Percentiles rank a stretch among this genome's conserved stretches.
These are phyloP conservation scores for Cyphellophora europaea DNA, from an alignment of 2,329 filamentous ascomycete species.

Conservation along the genomic window DNA sequence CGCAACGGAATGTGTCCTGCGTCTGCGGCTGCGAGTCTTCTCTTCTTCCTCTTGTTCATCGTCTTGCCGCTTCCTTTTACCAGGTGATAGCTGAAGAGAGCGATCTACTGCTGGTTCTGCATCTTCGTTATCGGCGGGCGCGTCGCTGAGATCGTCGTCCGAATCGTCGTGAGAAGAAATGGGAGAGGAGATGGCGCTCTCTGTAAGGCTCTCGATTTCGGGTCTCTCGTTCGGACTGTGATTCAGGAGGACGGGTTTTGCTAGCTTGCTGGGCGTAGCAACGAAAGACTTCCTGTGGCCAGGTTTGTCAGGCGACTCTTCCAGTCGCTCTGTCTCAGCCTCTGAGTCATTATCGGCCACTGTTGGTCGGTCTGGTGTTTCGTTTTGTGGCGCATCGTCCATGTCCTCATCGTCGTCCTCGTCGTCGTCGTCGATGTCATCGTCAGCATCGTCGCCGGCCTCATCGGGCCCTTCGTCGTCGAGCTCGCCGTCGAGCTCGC, in stretches of 20 bases:
- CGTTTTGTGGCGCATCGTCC: conserved; percentile 17
- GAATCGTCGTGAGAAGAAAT: conserved; percentile 17
- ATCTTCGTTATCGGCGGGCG: conserved; percentile 13
- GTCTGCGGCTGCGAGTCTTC: conserved; percentile 25
- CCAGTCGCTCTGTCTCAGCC: conserved; percentile 88
- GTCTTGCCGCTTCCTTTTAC: conserved; percentile 26
- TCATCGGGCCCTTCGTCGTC: conserved; percentile 31
- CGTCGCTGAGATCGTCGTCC: conserved; percentile 16
- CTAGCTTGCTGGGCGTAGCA: conserved; percentile 65
- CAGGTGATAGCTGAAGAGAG: conserved; percentile 9
- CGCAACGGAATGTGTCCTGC: conserved; percentile 28
- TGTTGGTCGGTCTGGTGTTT: conserved; percentile 40
- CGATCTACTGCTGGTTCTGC: conserved; percentile 2
- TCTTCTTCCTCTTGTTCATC: conserved; percentile 13
- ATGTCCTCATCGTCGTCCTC: conserved; percentile 16
- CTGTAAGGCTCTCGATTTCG: conserved; percentile 27
- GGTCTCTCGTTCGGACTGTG: conserved; percentile 15
- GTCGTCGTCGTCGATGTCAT: conserved; percentile 39
- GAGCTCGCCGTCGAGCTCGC: conserved; percentile 76
- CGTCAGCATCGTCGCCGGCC: conserved; percentile 3
- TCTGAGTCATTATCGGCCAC: conserved; percentile 64
- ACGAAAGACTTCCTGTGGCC: conserved; percentile 49
- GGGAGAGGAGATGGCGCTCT: conserved; percentile 20
- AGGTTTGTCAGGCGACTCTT: conserved; percentile 66
- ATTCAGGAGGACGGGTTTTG: conserved; percentile 30